Conservation (phyloP, 306 rosid genomes). For the Corylus heterophylla region DNA sequence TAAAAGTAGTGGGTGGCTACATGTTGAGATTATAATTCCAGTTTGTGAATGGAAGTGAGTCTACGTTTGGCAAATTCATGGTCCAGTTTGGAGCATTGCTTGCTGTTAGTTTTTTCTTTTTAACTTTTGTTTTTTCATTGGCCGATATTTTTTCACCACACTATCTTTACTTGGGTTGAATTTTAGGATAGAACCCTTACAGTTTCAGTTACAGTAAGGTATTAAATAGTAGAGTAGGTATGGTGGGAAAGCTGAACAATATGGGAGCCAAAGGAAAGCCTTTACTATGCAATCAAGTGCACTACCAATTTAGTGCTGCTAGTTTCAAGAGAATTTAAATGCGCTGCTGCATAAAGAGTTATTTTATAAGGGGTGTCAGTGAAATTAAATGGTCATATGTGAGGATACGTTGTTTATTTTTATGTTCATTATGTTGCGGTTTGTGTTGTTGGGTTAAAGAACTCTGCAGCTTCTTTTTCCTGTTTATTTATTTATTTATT, state of each 20-base stretch:
- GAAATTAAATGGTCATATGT: neutral
- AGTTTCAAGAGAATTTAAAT: neutral
- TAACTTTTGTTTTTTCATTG: neutral
- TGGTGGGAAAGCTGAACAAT: neutral
- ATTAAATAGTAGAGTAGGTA: neutral
- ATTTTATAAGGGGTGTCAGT: neutral
- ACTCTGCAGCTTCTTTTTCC: neutral
- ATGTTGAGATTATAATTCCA: too few species aligned
- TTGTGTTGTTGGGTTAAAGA: neutral
- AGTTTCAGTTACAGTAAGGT: neutral
- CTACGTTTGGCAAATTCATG: too few species aligned
- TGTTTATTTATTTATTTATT: neutral
- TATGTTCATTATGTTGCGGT: neutral
- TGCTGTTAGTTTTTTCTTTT: too few species aligned
- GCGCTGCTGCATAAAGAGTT: neutral
- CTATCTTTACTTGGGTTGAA: neutral
- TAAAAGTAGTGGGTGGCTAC: too few species aligned
- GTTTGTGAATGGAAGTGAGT: too few species aligned
- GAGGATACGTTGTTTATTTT: neutral
- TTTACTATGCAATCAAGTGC: neutral
- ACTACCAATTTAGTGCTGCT: neutral
- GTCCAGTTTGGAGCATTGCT: too few species aligned
- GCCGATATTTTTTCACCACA: neutral
- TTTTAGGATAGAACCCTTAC: neutral
- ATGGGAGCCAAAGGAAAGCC: neutral